Conservation (phyloP, 768 basidiomycete species). For the Suillus sp. region DNA sequence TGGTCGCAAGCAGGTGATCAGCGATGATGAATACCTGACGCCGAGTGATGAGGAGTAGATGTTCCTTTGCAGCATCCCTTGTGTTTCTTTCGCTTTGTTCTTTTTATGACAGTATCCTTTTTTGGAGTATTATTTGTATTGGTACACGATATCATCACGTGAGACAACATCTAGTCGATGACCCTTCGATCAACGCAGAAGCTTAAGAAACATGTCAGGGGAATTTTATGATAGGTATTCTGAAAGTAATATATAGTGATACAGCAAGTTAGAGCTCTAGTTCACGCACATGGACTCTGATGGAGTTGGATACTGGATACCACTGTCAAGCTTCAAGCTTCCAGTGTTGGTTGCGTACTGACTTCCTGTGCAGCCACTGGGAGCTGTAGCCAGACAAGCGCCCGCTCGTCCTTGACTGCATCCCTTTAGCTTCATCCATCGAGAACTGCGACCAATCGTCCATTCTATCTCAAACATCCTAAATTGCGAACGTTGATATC, state of each 20-base stretch:
- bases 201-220: too few species aligned
- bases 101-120: neutral
- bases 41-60: slow-evolving; percentile 71
- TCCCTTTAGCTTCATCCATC: neutral
- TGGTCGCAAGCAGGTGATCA: slow-evolving; percentile 72
- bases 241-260: too few species aligned
- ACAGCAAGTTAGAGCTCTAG: too few species aligned
- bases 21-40: slow-evolving; percentile 72
- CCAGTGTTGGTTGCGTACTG: too few species aligned
- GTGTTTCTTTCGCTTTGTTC: neutral
- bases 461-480: neutral
- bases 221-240: too few species aligned
- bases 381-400: too few species aligned
- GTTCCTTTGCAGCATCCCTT: slow-evolving; percentile 22
- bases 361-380: too few species aligned
- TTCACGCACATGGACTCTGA: too few species aligned
- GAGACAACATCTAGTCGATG: too few species aligned
- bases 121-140: slow-evolving; percentile 10
- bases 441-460: neutral
- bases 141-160: neutral
- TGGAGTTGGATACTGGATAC: too few species aligned
- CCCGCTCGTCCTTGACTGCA: neutral
- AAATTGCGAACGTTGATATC: neutral
- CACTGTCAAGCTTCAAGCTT: too few species aligned
- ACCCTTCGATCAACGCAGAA: too few species aligned